These are phyloP conservation scores for Paradendryphiella salina DNA, from an alignment of 2,329 filamentous ascomycete genomes.

Conservation along the genomic window DNA sequence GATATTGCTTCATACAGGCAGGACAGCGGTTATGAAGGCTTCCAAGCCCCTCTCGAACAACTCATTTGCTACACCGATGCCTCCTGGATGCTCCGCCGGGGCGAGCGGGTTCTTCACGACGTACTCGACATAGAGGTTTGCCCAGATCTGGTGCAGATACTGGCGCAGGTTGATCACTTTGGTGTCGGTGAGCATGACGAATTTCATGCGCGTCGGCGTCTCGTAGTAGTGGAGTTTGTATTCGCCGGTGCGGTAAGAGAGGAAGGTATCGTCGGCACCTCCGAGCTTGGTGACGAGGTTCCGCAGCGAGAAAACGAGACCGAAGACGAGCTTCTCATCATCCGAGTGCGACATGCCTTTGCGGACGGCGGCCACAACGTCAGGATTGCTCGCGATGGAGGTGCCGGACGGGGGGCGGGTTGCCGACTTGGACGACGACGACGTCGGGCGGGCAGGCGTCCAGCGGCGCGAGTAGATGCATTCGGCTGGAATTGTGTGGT, in stretches of 20 bases:
- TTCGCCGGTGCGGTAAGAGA: conserved; percentile 88
- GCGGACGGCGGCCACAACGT: conserved; percentile 34
- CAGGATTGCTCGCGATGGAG: conserved; percentile 52
- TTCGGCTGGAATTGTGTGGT: conserved; percentile 66
- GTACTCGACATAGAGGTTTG: conserved; percentile 96
- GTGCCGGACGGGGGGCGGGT: conserved; percentile 55
- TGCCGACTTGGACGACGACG: conserved; percentile 49
- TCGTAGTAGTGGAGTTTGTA: conserved; percentile 99
- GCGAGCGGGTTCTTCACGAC: conserved; percentile 68
- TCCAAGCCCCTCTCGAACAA: conserved; percentile 70
- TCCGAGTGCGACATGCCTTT: conserved; percentile 64
- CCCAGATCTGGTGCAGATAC: conserved; percentile 96
- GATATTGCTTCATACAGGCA: conserved; percentile 34
- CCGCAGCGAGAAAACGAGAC: conserved; percentile 91
- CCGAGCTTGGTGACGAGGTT: conserved; percentile 97
- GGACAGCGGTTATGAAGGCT: conserved; percentile 66
- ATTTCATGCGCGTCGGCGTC: conserved; percentile 91
- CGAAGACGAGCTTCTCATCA: conserved; percentile 96
- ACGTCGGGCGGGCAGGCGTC: conserved; percentile 58
- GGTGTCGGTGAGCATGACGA: conserved; percentile 94
- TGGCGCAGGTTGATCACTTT: conserved; percentile 87
- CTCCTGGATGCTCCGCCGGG: conserved; percentile 63
- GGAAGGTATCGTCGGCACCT: conserved; percentile 87
- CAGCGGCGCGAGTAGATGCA: conserved; percentile 95
- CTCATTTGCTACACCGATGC: conserved; percentile 66